phyloP scores from a whole-genome alignment of 768 basidiomycete genomes.

The Leucosporidium scottii region DNA sequence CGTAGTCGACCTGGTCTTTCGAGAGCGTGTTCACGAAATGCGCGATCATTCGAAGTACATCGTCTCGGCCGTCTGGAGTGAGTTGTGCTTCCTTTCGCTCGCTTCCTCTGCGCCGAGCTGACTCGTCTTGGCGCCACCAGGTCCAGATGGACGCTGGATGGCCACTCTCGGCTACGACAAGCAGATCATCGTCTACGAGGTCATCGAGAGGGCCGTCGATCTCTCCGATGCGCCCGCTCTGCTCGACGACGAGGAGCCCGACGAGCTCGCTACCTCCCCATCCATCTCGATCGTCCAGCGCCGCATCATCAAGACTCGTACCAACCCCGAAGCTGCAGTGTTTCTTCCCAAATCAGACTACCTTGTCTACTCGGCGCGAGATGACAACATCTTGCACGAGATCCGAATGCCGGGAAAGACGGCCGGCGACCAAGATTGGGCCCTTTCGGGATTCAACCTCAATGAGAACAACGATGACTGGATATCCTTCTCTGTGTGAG shows the following conservation, averaged over 20 bases:
- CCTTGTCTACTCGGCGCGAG: slow-evolving; percentile 28
- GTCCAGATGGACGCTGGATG: slow-evolving; percentile 22
- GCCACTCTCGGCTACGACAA: slow-evolving; percentile 37
- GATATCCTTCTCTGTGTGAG: slow-evolving; percentile 34
- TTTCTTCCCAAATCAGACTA: slow-evolving; percentile 29
- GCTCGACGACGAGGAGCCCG: slow-evolving; percentile 27
- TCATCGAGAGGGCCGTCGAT: neutral
- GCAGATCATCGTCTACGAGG: slow-evolving; percentile 33
- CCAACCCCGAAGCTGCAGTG: slow-evolving; percentile 38
- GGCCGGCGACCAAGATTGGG: slow-evolving; percentile 6
- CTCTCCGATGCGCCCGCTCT: slow-evolving; percentile 1
- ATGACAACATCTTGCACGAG: slow-evolving; percentile 39
- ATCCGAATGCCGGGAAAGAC: slow-evolving; percentile 23
- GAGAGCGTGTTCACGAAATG: slow-evolving; percentile 18
- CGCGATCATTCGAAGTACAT: slow-evolving; percentile 36
- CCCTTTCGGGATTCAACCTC: slow-evolving; percentile 28
- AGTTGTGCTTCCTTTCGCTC: neutral
- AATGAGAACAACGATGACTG: slow-evolving; percentile 38
- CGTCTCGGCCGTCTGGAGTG: slow-evolving; percentile 30
- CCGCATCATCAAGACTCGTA: slow-evolving; percentile 16
- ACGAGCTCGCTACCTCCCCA: slow-evolving; percentile 20
- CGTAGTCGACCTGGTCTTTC: slow-evolving; percentile 34
- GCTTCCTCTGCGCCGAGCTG: neutral
- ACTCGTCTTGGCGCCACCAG: neutral
- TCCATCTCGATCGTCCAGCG: slow-evolving; percentile 14